Percentiles rank a stretch among this genome's conserved stretches.
phyloP scores from a whole-genome alignment of 2,329 filamentous ascomycete genomes.

The Rhytidhysteron rufulum region DNA sequence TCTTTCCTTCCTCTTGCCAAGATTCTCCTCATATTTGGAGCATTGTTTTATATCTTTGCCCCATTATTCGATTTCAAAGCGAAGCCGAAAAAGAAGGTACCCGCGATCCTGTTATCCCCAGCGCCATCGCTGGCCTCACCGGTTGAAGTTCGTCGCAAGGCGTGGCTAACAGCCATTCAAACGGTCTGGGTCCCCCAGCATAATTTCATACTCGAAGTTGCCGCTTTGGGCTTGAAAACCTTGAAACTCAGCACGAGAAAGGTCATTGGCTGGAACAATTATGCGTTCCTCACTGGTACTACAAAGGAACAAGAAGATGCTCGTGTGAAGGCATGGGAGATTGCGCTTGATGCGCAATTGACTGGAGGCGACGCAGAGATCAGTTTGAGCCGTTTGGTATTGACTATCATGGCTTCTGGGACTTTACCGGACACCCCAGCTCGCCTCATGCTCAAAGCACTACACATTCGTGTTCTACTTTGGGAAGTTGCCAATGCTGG shows the following conservation, averaged over 20 bases:
- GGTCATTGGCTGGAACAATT: slow-evolving; percentile 70
- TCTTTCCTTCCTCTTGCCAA: slow-evolving; percentile 45
- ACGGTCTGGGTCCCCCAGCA: slow-evolving; percentile 88
- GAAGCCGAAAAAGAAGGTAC: slow-evolving; percentile 49
- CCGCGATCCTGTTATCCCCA: slow-evolving; percentile 37
- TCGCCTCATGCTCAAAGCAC: slow-evolving; percentile 83
- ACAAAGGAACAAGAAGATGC: slow-evolving; percentile 82
- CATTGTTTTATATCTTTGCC: slow-evolving; percentile 54
- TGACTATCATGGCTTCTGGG: slow-evolving; percentile 83
- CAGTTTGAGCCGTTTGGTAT: slow-evolving; percentile 77
- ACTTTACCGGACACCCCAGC: slow-evolving; percentile 80
- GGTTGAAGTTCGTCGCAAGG: slow-evolving; percentile 79
- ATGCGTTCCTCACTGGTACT: slow-evolving; percentile 73
- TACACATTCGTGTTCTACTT: slow-evolving; percentile 85
- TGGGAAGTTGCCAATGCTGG: slow-evolving; percentile 71
- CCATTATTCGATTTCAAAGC: slow-evolving; percentile 56
- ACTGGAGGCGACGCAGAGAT: slow-evolving; percentile 87
- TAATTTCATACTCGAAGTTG: slow-evolving; percentile 79
- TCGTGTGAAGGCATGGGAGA: slow-evolving; percentile 86
- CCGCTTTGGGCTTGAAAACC: slow-evolving; percentile 75
- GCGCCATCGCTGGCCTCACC: slow-evolving; percentile 75
- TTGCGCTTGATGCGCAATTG: slow-evolving; percentile 87
- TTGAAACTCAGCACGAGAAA: slow-evolving; percentile 78
- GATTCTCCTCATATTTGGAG: slow-evolving; percentile 49
- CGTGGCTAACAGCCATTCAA: slow-evolving; percentile 90